Conservation (phyloP, 352 stramenopile species). For the Phytophthora ramorum region DNA sequence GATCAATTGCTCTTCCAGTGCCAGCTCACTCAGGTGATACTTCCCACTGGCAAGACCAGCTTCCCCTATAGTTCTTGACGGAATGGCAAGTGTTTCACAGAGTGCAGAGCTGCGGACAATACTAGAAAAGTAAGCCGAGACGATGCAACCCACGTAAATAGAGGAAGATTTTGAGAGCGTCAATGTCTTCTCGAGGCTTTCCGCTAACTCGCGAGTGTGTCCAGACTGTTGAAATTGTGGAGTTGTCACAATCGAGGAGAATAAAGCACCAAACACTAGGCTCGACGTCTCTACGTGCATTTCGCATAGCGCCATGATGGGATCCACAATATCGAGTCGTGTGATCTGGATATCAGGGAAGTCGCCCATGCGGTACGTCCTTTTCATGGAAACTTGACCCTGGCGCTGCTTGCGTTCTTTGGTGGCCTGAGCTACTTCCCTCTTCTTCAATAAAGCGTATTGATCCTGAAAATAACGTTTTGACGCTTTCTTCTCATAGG, state of each 20-base stretch:
- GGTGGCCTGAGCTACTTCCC: conserved; percentile 58
- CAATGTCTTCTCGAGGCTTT: conserved; percentile 31
- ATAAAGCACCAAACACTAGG: conserved; percentile 51
- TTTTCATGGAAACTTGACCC: conserved; percentile 65
- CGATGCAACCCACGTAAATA: conserved; percentile 43
- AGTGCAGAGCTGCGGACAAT: conserved; percentile 43
- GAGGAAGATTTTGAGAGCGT: conserved; percentile 35
- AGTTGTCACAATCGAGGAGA: conserved; percentile 51
- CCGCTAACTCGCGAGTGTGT: conserved; percentile 15
- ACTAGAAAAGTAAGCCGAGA: conserved; percentile 59
- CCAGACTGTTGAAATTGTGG: conserved; percentile 39
- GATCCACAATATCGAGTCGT: conserved; percentile 66
- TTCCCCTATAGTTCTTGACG: conserved; percentile 49
- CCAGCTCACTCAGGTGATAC: conserved; percentile 63
- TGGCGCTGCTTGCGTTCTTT: conserved; percentile 54
- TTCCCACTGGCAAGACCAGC: conserved; percentile 70
- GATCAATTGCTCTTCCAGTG: conserved; percentile 73
- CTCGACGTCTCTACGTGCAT: conserved; percentile 53
- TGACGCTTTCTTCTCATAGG: conserved; percentile 40
- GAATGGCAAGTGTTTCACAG: conserved; percentile 42
- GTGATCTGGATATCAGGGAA: conserved; percentile 87
- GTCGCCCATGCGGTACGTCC: conserved; percentile 75
- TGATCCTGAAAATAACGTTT: conserved; percentile 73
- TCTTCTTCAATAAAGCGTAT: conserved; percentile 59
- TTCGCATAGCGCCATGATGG: conserved; percentile 69